Percentiles rank a stretch among this genome's conserved stretches.
phyloP scores from a whole-genome alignment of 2,329 filamentous ascomycete species.

The Colletotrichum shisoi region DNA sequence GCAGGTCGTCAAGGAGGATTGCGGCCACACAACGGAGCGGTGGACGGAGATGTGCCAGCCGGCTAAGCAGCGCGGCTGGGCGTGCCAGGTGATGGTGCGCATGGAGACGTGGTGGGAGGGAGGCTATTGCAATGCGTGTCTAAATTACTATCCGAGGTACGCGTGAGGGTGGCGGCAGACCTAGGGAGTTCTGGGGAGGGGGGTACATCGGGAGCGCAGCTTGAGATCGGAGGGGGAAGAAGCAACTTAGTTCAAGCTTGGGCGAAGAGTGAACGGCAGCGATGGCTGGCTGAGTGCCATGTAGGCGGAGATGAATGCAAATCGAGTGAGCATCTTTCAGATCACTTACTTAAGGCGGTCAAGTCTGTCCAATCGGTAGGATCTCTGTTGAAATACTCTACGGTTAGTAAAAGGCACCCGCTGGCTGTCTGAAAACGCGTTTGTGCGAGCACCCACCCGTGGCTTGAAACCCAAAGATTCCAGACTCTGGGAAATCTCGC shows the following conservation, averaged over 20 bases:
- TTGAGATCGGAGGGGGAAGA: neutral
- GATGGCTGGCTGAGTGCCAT: too few relatives aligned
- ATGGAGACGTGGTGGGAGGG: conserved; percentile 22
- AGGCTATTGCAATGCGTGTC: conserved; percentile 25
- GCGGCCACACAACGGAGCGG: conserved; percentile 13
- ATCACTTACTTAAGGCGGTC: too few relatives aligned
- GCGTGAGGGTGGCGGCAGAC: neutral
- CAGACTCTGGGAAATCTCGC: conserved; percentile 5
- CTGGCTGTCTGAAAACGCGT: neutral
- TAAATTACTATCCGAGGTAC: conserved; percentile 1
- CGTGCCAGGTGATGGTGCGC: conserved; percentile 1
- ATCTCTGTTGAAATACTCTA: too few relatives aligned
- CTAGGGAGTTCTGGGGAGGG: too few relatives aligned
- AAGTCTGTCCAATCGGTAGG: too few relatives aligned
- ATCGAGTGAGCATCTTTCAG: neutral
- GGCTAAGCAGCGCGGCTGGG: conserved; percentile 9
- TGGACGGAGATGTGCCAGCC: conserved; percentile 15
- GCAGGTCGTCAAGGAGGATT: conserved; percentile 18
- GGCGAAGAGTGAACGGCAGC: neutral
- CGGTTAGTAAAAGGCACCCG: too few relatives aligned
- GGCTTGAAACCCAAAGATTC: conserved; percentile 14
- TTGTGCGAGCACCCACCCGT: neutral
- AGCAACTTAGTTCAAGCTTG: neutral
- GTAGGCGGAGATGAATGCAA: too few relatives aligned
- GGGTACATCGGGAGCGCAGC: neutral